Percentiles rank a stretch among this genome's conserved stretches.
Evolutionary conservation across 495 filamentous ascomycete genomes (phyloP).

Genomic region (Daldinia decipiens): DNA sequence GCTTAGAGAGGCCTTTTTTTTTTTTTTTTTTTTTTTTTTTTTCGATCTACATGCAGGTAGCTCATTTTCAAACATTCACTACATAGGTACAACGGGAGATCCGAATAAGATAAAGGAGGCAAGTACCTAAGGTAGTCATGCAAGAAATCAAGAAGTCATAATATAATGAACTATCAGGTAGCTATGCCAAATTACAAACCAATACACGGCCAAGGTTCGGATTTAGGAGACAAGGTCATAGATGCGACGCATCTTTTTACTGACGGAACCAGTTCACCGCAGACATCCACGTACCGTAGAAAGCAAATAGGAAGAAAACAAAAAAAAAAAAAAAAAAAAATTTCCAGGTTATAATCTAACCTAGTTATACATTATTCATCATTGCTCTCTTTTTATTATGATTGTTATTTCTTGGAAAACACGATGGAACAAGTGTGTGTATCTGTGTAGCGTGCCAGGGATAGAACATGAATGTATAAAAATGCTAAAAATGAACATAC

Average conservation of each 20-base stretch:
- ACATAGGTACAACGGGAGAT: no score
- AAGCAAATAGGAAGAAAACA: no score
- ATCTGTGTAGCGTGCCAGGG: neutral
- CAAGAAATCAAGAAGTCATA: slow-evolving; percentile 17
- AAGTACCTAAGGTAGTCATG: slow-evolving; percentile 10
- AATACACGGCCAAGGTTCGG: slow-evolving; percentile 11
- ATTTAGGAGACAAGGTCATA: slow-evolving; percentile 40
- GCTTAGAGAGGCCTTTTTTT: neutral
- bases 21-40: neutral
- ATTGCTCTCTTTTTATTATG: neutral
- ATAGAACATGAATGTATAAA: neutral
- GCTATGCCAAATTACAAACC: neutral
- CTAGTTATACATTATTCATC: neutral
- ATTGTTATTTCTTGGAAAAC: neutral
- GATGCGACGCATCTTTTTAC: slow-evolving; percentile 14
- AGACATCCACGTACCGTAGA: neutral
- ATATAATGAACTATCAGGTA: neutral
- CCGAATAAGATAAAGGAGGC: slow-evolving; percentile 5
- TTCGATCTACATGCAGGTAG: neutral
- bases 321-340: no score
- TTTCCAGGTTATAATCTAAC: neutral
- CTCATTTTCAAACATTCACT: neutral
- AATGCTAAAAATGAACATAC: neutral
- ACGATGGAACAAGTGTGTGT: neutral
- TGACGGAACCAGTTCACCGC: neutral